phyloP scores from a whole-genome alignment of 2,329 filamentous ascomycete species.

The Albifimbria verrucaria region DNA sequence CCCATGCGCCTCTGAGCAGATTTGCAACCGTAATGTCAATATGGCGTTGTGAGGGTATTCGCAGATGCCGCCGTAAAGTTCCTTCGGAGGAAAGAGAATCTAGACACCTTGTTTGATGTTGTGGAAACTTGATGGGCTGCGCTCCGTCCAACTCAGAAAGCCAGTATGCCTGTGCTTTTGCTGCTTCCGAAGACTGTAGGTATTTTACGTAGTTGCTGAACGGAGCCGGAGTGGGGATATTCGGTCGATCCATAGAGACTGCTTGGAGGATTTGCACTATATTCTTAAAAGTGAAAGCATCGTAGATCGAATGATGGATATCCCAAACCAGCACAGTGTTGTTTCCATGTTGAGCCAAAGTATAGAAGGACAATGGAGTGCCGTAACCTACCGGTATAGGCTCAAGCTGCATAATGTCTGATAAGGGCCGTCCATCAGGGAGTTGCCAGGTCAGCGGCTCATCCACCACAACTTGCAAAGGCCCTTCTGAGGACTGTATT shows the following conservation, averaged over 20 bases:
- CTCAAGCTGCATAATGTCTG: constrained; percentile 32
- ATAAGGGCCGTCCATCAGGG: constrained; percentile 31
- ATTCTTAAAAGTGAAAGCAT: constrained; percentile 48
- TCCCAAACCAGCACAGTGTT: background rate
- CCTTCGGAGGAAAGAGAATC: constrained; percentile 36
- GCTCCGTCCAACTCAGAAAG: no score
- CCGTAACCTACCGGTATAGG: constrained; percentile 36
- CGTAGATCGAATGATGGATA: constrained; percentile 43
- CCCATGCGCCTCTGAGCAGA: constrained; percentile 38
- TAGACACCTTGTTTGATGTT: constrained; percentile 22
- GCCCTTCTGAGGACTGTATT: constrained; percentile 36
- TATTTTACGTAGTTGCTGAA: no score
- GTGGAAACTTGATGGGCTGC: no score
- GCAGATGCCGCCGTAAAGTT: constrained; percentile 39
- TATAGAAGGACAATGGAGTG: constrained; percentile 23
- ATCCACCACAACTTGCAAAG: constrained; percentile 41
- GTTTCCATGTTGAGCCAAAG: background rate
- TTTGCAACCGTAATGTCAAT: constrained; percentile 8
- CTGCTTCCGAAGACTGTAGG: no score
- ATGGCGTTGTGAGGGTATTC: constrained; percentile 12
- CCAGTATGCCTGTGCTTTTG: no score
- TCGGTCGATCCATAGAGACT: constrained; percentile 18
- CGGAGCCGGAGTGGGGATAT: no score
- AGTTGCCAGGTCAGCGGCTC: constrained; percentile 32
- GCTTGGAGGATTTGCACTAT: no score